Percentiles rank a stretch among this genome's conserved stretches.
Conservation (phyloP, 805 yeast species). For the Dipodascopsis uninucleata region DNA sequence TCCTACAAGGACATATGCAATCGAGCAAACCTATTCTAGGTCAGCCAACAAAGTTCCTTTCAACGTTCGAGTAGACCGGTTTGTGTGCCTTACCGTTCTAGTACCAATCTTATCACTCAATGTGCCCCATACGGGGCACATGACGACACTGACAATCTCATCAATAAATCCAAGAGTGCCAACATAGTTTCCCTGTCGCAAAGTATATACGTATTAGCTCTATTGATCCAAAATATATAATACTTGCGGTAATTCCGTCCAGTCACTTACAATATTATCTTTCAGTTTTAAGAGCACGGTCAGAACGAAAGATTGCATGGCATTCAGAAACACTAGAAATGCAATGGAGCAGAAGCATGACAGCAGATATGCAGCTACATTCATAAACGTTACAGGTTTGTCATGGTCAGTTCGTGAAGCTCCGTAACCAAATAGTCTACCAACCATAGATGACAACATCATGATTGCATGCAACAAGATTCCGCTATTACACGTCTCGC, state of each 20-base stretch:
- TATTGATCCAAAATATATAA: too few relatives aligned
- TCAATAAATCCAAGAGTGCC: slow-evolving; percentile 55
- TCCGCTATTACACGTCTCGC: too few relatives aligned
- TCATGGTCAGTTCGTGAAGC: too few relatives aligned
- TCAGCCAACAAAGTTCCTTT: neutral
- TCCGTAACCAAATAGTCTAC: too few relatives aligned
- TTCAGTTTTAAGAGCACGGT: slow-evolving; percentile 39
- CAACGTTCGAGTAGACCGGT: neutral
- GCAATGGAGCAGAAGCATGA: slow-evolving; percentile 44
- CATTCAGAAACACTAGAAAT: slow-evolving; percentile 43
- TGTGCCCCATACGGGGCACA: slow-evolving; percentile 63
- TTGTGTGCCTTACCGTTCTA: slow-evolving; percentile 39
- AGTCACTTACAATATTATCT: slow-evolving; percentile 30
- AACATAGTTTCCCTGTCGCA: slow-evolving; percentile 43
- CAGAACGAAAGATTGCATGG: slow-evolving; percentile 46
- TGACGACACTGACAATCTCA: slow-evolving; percentile 51
- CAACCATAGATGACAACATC: too few relatives aligned
- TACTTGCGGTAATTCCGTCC: too few relatives aligned
- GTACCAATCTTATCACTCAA: slow-evolving; percentile 62
- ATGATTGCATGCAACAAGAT: too few relatives aligned
- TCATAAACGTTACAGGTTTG: slow-evolving; percentile 15
- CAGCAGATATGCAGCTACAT: slow-evolving; percentile 35
- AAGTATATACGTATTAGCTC: neutral
- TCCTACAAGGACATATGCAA: slow-evolving; percentile 50
- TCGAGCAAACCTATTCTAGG: slow-evolving; percentile 33